These are phyloP conservation scores for Selenicereus undatus DNA, from an alignment of 148 eudicot species.

Conservation along the genomic window DNA sequence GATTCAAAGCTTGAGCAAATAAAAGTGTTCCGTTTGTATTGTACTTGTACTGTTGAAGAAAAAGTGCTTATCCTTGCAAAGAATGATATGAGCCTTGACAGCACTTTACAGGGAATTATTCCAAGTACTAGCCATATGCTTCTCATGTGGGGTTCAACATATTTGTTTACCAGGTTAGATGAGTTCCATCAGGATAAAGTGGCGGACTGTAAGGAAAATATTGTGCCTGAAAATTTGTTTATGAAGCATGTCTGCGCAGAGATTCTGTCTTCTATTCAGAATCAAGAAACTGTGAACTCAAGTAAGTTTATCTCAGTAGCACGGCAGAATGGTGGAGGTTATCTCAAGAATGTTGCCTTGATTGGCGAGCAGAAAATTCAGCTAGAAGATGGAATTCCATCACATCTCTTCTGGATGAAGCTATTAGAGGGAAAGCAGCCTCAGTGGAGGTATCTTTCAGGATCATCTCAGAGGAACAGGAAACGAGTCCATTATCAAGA, in stretches of 20 bases:
- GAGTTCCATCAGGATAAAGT: constrained; percentile 34
- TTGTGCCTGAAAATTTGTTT: constrained; percentile 30
- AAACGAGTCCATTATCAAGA: constrained; percentile 56
- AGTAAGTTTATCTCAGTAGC: constrained; percentile 41
- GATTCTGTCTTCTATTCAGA: constrained; percentile 36
- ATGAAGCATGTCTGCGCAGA: constrained; percentile 48
- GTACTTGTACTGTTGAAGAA: constrained; percentile 67
- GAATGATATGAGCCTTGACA: constrained; percentile 44
- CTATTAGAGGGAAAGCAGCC: constrained; percentile 63
- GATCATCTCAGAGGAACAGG: constrained; percentile 56
- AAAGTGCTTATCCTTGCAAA: constrained; percentile 58
- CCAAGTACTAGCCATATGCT: constrained; percentile 45
- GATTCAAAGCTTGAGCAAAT: constrained; percentile 51
- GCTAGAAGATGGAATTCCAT: constrained; percentile 41
- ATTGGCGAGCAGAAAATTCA: constrained; percentile 51
- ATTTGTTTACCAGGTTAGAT: constrained; percentile 54
- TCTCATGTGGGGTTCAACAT: constrained; percentile 70
- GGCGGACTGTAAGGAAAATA: constrained; percentile 18
- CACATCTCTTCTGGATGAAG: constrained; percentile 59
- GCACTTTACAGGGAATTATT: constrained; percentile 28
- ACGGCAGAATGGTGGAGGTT: constrained; percentile 40
- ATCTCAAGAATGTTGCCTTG: constrained; percentile 42
- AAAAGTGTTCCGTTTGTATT: constrained; percentile 64
- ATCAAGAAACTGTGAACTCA: constrained; percentile 13
- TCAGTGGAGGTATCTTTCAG: constrained; percentile 57